Evolutionary conservation across 345 rosid species (phyloP), one percentile per base, ranked within the genome.

Genomic region (Lagerstroemia speciosa): DNA sequence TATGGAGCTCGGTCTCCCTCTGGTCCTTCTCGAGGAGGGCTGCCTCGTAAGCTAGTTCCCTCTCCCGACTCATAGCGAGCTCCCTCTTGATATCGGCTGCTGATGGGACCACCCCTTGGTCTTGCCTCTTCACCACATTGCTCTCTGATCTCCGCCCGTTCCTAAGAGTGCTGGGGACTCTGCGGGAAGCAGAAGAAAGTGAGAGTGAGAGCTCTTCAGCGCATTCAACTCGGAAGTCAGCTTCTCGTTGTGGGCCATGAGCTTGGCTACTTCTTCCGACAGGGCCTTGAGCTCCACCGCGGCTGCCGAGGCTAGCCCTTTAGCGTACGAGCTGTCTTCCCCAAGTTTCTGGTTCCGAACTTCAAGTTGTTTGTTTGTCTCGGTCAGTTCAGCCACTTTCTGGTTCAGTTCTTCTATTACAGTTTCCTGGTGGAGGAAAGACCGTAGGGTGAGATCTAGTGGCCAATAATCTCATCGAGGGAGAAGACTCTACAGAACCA

Each of bases 241-340:
- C 81, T 83, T 78, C 75, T 91, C 99, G 5, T 94, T 94, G 31
- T 86, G 90, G 75, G 88, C 86, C 98, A 94, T 89, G 27, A 94
- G 96, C 80, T 94, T 94, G 53, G 98, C 86, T 17, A 94, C 92
- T 86, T 94, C 97, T 76, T 91, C 99, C 4, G 97, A 89, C 67
- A 94, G 79, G 72, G 96, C 99, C 81, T 94, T 94, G 66, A 94
- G 99, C 82, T 94, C 99, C 22, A 94, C 99, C 22, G 99, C 99
- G 67, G 99, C 99, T 69, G 99, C 99, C 66, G 99, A 94, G 75
- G 98, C 99, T 73, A 94, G 88, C 67, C 96, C 99, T 83, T 94
- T 94, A 2, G 99, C 99, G 15, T 94, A 94, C 16, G 93, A 87
- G 78, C 99, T 88, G 75, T 94, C 99, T 36, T 94, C 99, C 0